Conservation (phyloP, 2,329 filamentous ascomycete genomes). For the Lachnellula subtilissima region DNA sequence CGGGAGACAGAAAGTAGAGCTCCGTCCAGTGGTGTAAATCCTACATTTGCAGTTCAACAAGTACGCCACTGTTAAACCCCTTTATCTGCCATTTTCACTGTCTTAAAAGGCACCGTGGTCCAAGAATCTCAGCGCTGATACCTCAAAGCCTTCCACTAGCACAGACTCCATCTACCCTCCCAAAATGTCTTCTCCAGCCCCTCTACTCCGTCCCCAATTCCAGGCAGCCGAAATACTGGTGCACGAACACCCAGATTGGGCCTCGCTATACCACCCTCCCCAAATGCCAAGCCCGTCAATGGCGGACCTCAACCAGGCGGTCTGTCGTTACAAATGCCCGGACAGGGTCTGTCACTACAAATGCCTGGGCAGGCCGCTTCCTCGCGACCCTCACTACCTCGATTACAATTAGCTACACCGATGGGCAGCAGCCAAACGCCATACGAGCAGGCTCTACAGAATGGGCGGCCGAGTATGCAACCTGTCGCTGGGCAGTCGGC, state of each 20-base stretch:
- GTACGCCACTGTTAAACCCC: slow-evolving; percentile 12
- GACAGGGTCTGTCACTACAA: slow-evolving; percentile 29
- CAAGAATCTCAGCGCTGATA: slow-evolving; percentile 17
- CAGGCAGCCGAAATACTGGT: slow-evolving; percentile 29
- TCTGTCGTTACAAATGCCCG: slow-evolving; percentile 22
- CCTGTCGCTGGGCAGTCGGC: slow-evolving; percentile 60
- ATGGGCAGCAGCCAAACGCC: slow-evolving; percentile 74
- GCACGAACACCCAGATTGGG: slow-evolving; percentile 51
- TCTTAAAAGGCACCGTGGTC: background rate
- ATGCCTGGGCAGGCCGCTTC: slow-evolving; percentile 27
- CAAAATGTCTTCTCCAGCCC: slow-evolving; percentile 34
- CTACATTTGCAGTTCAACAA: slow-evolving; percentile 10
- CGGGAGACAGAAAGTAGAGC: slow-evolving; percentile 14
- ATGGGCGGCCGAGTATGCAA: slow-evolving; percentile 31
- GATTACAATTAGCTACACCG: slow-evolving; percentile 79
- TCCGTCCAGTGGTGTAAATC: slow-evolving; percentile 7
- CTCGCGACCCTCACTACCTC: slow-evolving; percentile 60
- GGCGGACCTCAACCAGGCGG: slow-evolving; percentile 14
- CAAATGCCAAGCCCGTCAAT: slow-evolving; percentile 70
- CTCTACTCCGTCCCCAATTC: slow-evolving; percentile 33
- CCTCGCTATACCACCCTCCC: slow-evolving; percentile 84
- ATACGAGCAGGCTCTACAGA: slow-evolving; percentile 54
- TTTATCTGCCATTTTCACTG: slow-evolving; percentile 1
- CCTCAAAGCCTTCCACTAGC: slow-evolving; percentile 16
- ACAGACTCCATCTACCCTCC: slow-evolving; percentile 16